Evolutionary conservation across 2,329 filamentous ascomycete species (phyloP), one percentile per base, ranked within the genome.

Genomic region (Diplodia scrobiculata): DNA sequence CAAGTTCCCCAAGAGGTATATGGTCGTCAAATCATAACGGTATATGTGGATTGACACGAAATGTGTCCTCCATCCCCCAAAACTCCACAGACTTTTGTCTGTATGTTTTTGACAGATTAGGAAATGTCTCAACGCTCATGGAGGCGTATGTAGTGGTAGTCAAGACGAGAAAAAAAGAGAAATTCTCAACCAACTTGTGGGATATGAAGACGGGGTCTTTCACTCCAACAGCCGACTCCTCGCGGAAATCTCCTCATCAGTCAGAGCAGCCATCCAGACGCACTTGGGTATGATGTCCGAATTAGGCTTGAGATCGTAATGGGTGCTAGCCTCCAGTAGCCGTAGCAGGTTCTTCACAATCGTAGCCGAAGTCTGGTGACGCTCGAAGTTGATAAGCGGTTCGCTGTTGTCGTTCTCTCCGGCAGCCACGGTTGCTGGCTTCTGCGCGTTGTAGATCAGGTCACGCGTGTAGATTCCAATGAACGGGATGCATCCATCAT

Each of bases 381-480:
- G 85, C 79, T 94, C 91, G 78, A 95, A 95, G 76, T 95, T 95
- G 71, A 95, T 85, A 52, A 95, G 81, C 14, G 88, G 87, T 68
- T 90, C 85, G 5, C 86, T 74, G 32, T 71, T 72, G 3, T 86
- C 89, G 71, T 84, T 86, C 1, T 87, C 87, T 25, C 45, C 65
- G n/a, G 19, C 41, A 7, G 51, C 52, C 21, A 63, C 51, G 7
- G 53, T 58, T 1, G 89, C 87, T 1, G 91, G 89, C 68, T 91
- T 86, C 75, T 94, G 90, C 0, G 89, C 87, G 72, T 93, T 94
- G 81, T 91, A 91, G 52, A 93, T 86, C 48, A 95, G 82, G 73
- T 95, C 91, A 72, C 93, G 91, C 1, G 90, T 94, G 76, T 95
- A 95, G 65, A 89, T 80, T 25, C 86, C 91, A 55, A 95, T 89